Evolutionary conservation across 495 filamentous ascomycete species (phyloP).

Genomic region (Penicillium goetzii): DNA sequence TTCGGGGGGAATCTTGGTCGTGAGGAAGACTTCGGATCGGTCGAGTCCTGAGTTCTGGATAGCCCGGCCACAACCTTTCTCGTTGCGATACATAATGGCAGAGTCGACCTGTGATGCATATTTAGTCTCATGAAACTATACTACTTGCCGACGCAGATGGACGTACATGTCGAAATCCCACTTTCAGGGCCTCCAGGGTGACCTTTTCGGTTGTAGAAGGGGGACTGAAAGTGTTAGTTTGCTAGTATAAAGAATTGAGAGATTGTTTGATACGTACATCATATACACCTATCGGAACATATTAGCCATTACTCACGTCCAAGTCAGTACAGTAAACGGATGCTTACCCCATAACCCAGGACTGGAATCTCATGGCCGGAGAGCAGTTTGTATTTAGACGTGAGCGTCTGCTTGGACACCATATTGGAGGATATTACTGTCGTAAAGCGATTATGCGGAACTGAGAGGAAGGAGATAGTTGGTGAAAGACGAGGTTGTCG

Average conservation of each 20-base stretch:
- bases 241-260: background rate
- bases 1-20: conserved; percentile 58
- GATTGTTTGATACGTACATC: conserved; percentile 53
- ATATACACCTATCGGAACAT: conserved; percentile 64
- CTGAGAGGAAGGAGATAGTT: conserved; percentile 9
- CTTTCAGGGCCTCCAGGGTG: conserved; percentile 63
- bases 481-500: background rate
- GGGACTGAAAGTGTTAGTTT: conserved; percentile 42
- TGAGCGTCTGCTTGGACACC: conserved; percentile 32
- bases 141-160: too few species aligned
- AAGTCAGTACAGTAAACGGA: background rate
- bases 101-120: conserved; percentile 56
- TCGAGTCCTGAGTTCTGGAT: conserved; percentile 48
- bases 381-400: conserved; percentile 54
- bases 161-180: conserved; percentile 65
- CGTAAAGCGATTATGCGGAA: background rate
- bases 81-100: conserved; percentile 59
- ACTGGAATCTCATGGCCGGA: conserved; percentile 80
- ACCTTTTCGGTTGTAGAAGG: conserved; percentile 56
- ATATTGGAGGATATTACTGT: conserved; percentile 24
- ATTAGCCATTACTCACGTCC: background rate
- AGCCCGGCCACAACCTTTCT: conserved; percentile 53
- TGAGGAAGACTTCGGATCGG: conserved; percentile 57
- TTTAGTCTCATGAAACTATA: background rate
- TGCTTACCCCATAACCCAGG: conserved; percentile 73